Evolutionary conservation across 768 basidiomycete species (phyloP), one percentile per base, ranked within the genome.

Genomic region (Amylocystis lapponica): DNA sequence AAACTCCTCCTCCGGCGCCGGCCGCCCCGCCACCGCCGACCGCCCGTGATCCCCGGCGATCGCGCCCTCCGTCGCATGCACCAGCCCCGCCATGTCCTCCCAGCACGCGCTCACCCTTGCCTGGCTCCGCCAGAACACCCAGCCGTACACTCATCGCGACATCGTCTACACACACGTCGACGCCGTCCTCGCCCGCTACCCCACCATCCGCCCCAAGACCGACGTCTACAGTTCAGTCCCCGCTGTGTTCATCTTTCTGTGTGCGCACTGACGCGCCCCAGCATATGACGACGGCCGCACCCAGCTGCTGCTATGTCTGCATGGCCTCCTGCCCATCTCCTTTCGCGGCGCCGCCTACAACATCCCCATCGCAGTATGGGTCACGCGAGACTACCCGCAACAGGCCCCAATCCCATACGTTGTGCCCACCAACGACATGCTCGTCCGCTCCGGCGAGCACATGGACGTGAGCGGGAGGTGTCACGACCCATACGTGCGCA

Each of bases 241-340:
- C 25, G 39, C 27, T 27, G 36, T 16, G 27, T 40, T 47, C 29
- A 46, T n/a, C n/a, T 38, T 36, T 10, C 26, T 34, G 46, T 36
- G 37, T 38, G 42, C 55, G 47, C 53, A 44, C 47, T 32, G 26
- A 47, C 36, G 49, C 41, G 36, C 42, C 27, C 38, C 59, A 96
- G 91, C 87, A 0, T 93, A 88, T 66, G 92, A 99, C 63, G 91
- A 96, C 51, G 96, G 96, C 36, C 81, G 95, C 27, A 84, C 90
- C 0, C 91, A 94, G 57, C 74, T 97, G 14, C 76, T 99, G 21
- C 81, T 98, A 44, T 92, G 90, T 51, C 54, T 95, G 3, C 88
- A 96, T 57, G 96, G 96, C 9, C 77, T 97, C 4, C 71, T 99
- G 1, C 93, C 92, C 4, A 96, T 99, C 53, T 64, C 75, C 0